Conservation (phyloP, 768 basidiomycete genomes). For the Tylopilus sp. region DNA sequence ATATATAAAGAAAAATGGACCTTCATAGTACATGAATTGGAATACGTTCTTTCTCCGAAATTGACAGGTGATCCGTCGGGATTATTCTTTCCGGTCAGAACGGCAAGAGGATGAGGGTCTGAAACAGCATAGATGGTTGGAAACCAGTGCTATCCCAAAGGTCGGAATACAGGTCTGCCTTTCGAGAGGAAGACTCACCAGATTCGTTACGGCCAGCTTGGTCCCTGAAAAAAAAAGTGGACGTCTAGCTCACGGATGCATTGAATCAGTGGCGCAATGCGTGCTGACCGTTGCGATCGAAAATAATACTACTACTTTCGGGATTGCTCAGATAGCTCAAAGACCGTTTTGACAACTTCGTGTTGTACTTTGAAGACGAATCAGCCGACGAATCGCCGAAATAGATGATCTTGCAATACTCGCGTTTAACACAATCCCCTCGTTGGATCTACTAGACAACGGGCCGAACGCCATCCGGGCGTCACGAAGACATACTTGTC, state of each 20-base stretch:
- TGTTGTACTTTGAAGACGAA: slow-evolving; percentile 41
- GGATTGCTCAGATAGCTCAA: slow-evolving; percentile 48
- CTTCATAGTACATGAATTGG: slow-evolving; percentile 78
- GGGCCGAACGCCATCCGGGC: slow-evolving; percentile 71
- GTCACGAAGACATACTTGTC: slow-evolving; percentile 66
- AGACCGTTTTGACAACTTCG: slow-evolving; percentile 42
- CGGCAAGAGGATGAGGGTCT: slow-evolving; percentile 68
- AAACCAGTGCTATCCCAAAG: slow-evolving; percentile 49
- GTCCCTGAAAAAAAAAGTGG: slow-evolving; percentile 40
- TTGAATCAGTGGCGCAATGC: slow-evolving; percentile 1
- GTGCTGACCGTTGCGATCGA: slow-evolving; percentile 60
- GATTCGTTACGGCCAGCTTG: slow-evolving; percentile 62
- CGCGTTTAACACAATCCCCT: slow-evolving; percentile 51
- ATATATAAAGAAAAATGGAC: slow-evolving; percentile 31
- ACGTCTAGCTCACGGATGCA: background rate
- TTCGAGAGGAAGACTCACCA: slow-evolving; percentile 40
- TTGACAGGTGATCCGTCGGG: slow-evolving; percentile 53
- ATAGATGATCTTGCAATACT: background rate
- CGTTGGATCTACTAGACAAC: slow-evolving; percentile 36
- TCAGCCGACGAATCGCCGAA: slow-evolving; percentile 23
- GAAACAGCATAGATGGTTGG: slow-evolving; percentile 69
- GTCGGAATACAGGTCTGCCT: background rate
- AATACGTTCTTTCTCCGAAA: slow-evolving; percentile 51
- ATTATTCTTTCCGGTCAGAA: slow-evolving; percentile 55
- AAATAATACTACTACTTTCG: slow-evolving; percentile 64